These are phyloP conservation scores for Colletotrichum sp. DNA, from an alignment of 2,329 filamentous ascomycete species.

Conservation along the genomic window DNA sequence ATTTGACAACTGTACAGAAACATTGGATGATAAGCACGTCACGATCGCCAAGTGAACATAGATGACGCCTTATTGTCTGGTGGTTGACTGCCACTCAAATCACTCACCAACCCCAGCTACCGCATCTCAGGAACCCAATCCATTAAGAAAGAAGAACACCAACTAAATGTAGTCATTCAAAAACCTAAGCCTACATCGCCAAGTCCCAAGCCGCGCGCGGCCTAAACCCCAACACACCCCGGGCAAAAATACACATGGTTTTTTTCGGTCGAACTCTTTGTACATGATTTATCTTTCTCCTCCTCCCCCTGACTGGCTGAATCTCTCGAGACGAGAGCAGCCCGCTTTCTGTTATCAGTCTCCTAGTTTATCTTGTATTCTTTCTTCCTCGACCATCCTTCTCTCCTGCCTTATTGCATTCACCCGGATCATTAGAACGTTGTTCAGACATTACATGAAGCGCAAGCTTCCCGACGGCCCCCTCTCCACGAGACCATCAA, in stretches of 20 bases:
- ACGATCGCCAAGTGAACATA: too few relatives aligned
- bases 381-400: background rate
- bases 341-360: background rate
- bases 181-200: constrained; percentile 20
- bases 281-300: background rate
- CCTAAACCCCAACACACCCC: constrained; percentile 6
- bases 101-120: background rate
- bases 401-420: background rate
- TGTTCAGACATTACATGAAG: constrained; percentile 42
- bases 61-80: too few relatives aligned
- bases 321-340: background rate
- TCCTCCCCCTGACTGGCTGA: background rate
- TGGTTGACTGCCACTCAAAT: background rate
- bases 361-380: background rate
- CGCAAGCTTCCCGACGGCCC: constrained; percentile 47
- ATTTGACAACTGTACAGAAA: too few relatives aligned
- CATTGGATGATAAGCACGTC: too few relatives aligned
- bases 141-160: background rate
- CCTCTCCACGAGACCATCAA: constrained; percentile 48
- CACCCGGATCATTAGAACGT: background rate
- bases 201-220: constrained; percentile 16
- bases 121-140: background rate
- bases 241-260: constrained; percentile 4
- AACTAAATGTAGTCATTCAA: constrained; percentile 12
- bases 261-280: constrained; percentile 11